Percentiles rank a stretch among this genome's conserved stretches.
Conservation (phyloP, 306 rosid genomes). For the Pterocarpus santalinus region DNA sequence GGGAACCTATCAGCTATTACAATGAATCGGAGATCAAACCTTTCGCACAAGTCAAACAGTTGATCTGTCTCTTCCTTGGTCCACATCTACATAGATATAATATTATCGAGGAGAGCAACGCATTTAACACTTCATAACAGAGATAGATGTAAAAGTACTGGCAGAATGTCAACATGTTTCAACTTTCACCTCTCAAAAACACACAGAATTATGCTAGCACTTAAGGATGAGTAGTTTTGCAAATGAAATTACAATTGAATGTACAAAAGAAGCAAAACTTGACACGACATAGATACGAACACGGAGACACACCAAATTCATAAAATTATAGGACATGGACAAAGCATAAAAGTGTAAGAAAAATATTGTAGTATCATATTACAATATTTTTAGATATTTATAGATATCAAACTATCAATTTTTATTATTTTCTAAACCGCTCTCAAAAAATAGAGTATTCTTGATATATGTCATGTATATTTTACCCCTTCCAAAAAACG, state of each 20-base stretch:
- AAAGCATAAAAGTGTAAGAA: no score
- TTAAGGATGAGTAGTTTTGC: not conserved
- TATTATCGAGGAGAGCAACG: conserved; percentile 28
- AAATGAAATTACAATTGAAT: not conserved
- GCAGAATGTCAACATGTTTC: conserved; percentile 5
- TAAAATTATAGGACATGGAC: no score
- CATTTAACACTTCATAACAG: conserved; percentile 12
- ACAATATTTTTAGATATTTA: no score
- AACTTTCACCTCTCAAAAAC: conserved; percentile 4
- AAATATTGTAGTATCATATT: no score
- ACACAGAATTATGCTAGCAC: not conserved
- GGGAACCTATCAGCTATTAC: conserved; percentile 93
- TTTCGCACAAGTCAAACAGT: conserved; percentile 84
- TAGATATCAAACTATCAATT: no score
- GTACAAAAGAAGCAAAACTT: not conserved
- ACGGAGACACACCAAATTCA: no score
- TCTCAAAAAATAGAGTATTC: no score
- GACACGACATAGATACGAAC: no score
- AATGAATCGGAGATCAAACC: conserved; percentile 89
- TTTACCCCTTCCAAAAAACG: no score
- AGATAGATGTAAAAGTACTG: conserved; percentile 17
- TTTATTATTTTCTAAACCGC: no score
- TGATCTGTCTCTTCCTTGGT: conserved; percentile 94
- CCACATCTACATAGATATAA: conserved; percentile 67
- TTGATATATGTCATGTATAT: no score